Evolutionary conservation across 75 land plant species (phyloP), one percentile per base, ranked within the genome.

Genomic region (Adiantum capillusveneris): DNA sequence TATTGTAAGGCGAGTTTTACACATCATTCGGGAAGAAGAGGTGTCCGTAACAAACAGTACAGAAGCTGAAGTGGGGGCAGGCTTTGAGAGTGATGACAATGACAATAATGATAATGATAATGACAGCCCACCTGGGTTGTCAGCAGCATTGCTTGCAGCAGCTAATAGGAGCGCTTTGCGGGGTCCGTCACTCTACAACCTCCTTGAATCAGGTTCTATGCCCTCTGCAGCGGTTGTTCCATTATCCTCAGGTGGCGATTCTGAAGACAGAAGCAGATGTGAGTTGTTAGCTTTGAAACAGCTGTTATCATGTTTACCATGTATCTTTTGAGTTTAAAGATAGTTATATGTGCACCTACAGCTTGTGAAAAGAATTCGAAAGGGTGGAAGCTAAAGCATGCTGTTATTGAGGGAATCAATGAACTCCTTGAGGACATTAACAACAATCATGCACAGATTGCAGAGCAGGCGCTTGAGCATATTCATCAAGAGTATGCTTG

Each of bases 391-490:
- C 65, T 95, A 42, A 95, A 90, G 82, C 92, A 90, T 71, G 79
- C 80, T 70, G 86, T 95, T n/a, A 95, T 95, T 62, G 97, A 95
- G 64, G 86, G 82, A 16, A 88, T 95, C 1, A 86, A 82, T 76
- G 92, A 86, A 54, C 79, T 95, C 27, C 71, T 95, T 31, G 78
- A 83, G 49, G 99, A 95, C 41, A 83, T 95, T 53, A 76, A 79
- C 18, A 84, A 86, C 66, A 84, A 90, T 62, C 91, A 95, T 71
- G 90, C 86, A 49, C 86, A 78, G 66, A 87, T 95, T 63, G 87
- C 99, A 59, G 99, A 95, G 65, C 99, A 95, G 68, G 99, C 99
- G 53, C 81, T 95, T 48, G 99, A 90, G 81, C 99, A 86, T 54
- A 95, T 95, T 31, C 99, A 95, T 62, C 99, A 95, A 52, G 90